Evolutionary conservation across 441 rosid species (phyloP), one percentile per base, ranked within the genome.

Genomic region (Gossypium trilobum): DNA sequence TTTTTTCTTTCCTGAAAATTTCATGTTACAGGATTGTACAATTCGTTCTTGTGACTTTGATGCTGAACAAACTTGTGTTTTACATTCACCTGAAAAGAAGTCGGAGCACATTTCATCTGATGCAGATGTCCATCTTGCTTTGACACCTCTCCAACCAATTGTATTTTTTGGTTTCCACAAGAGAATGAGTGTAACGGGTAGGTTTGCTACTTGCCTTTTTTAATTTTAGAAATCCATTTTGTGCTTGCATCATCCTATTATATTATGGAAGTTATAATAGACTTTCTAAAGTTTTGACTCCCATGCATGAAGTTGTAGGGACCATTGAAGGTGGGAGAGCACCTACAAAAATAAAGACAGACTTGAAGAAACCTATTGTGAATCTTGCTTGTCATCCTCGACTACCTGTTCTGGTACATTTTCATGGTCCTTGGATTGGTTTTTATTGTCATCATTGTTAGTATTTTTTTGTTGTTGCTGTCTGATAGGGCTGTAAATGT

Each of bases 301-400:
- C 76, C 74, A 65, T 77, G 80, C 58, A 36, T 89, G 75, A 79
- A 95, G 99, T 91, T 86, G 97, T 95, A 81, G 99, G 99, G 81
- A 95, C 97, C 74, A 88, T 93, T 73, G 98, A 93, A 81, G 99
- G 98, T 65, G 98, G 99, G 68, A 87, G 89, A 78, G 83, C 96
- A 59, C 99, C 99, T 0, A 95, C 97, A 27, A 95, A 93, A 79
- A 95, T 95, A 82, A 95, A 89, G 87, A 84, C 98, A 17, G 99
- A 95, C 85, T 81, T 95, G 86, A 95, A 95, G 87, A 95, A 89
- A 82, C 99, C 98, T 19, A 75, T 95, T n/a, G 89, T 95, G 60
- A 93, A 93, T 78, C 94, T 95, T 82, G 92, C 99, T 73, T 93
- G 99, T 79, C 98, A 95, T 85, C 97, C 99, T 52, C 93, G 99